Conservation (phyloP, 2,329 filamentous ascomycete genomes). For the Paecilomyces fulvus region DNA sequence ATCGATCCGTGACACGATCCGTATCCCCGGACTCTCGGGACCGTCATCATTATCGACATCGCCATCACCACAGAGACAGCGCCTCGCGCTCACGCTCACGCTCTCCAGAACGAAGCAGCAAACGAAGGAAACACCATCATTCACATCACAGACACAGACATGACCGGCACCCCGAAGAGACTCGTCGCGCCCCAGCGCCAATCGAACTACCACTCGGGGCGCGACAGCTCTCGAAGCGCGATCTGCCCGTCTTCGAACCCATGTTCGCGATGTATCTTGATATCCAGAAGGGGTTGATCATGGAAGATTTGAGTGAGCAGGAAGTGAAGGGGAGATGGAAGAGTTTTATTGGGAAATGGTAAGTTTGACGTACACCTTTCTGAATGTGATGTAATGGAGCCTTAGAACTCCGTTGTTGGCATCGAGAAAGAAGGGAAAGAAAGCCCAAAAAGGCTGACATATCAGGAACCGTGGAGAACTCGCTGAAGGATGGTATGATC, state of each 20-base stretch:
- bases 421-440: not conserved
- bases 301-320: conserved; percentile 62
- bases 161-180: conserved; percentile 4
- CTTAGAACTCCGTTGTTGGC: not conserved
- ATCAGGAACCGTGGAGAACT: conserved; percentile 74
- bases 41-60: conserved; percentile 13
- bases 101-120: conserved; percentile 10
- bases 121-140: conserved; percentile 6
- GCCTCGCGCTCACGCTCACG: conserved; percentile 31
- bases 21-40: conserved; percentile 3
- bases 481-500: conserved; percentile 89
- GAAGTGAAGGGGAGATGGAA: conserved; percentile 84
- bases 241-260: conserved; percentile 57
- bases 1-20: conserved; percentile 6
- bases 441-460: conserved; percentile 35
- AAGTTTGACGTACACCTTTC: conserved; percentile 23
- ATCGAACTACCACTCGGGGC: conserved; percentile 57
- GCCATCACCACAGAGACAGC: conserved; percentile 3
- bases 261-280: conserved; percentile 80
- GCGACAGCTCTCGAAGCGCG: conserved; percentile 57
- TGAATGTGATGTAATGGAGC: not conserved
- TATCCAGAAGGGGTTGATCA: conserved; percentile 69
- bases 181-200: conserved; percentile 9
- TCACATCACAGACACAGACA: conserved; percentile 9
- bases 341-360: conserved; percentile 85